Evolutionary conservation across 2,329 filamentous ascomycete genomes (phyloP), one percentile per base, ranked within the genome.

Genomic region (Aphanoascus verrucosus): DNA sequence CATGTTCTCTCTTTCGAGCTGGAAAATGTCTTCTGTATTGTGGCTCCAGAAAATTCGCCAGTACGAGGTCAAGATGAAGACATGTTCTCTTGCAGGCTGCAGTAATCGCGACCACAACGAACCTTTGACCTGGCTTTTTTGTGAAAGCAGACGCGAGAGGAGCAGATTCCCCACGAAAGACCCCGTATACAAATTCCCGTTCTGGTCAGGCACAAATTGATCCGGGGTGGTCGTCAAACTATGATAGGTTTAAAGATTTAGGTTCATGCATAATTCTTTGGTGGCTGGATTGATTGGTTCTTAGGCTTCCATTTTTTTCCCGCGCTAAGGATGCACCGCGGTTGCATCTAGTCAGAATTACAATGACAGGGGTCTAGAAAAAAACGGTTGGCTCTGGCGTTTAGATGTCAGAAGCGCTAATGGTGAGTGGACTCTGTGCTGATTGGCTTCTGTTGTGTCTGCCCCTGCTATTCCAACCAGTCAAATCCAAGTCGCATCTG

Each of bases 201-300:
- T 37, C 35, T 37, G 35, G 35, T 37, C 35, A 37, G 35, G 35
- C 35, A 37, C 23, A 28, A 28, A 28, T 28, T 28, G 23, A 28
- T 28, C 35, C 35, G 8, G 14, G 38, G 7, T 41, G 38, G 17
- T 41, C 7, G 38, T 8, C 14, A 41, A 17, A 17, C 8, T 19
- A 17, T 41, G 17, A 28, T 11, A 9, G 9, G 34, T 11, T 8
- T 31, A 19, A 38, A 28, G 14, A 35, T 34, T 50, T 32, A 42
- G 38, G 28, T 32, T 43, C n/a, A 42, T 50, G 48, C 48, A 50
- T 42, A 28, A 20, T 12, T 35, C 40, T 53, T 54, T 41, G 55
- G 66, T 71, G 69, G 68, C 67, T 67, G 62, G 64, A 69, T 64
- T 58, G 65, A 68, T 69, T 70, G 67, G 67, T 54, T 63, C 38